Evolutionary conservation across 805 yeast species (phyloP), one percentile per base, ranked within the genome.

Genomic region (Lipomyces japonicus): DNA sequence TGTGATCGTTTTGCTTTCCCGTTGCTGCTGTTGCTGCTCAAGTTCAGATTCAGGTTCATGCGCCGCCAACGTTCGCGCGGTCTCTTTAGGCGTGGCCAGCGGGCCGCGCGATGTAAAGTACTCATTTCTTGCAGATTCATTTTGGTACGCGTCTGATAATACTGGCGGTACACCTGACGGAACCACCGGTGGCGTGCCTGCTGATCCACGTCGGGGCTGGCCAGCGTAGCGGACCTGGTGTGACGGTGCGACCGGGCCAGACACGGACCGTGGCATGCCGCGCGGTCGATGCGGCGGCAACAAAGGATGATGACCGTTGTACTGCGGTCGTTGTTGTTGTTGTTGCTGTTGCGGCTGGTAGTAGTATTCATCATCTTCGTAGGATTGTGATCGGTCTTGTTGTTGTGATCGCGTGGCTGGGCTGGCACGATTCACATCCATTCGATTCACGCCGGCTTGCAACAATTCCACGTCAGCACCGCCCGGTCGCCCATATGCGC

Each of bases 261-360:
- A 38, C 12, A 23, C 35, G 23, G 39, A 26, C 16, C 49, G 43
- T n/a, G 44, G 40, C 39, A 40, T 26, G 14, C 48, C 44, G n/a
- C 44, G 34, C 18, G 18, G 45, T 7, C 44, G 35, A 18, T 39
- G 48, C 6, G 32, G 53, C n/a, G 53, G 53, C 24, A 48, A 36
- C 3, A 23, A 18, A 36, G 36, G 9, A 42, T 43, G 48, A 42
- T 42, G 2, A 42, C 37, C 32, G 38, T 34, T 26, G 21, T 34
- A 12, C 7, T 19, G 28, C 37, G 35, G 50, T 12, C 39, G 50
- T 19, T 38, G 41, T 12, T 35, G 25, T 7, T 39, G 24, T 24
- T 41, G 30, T 16, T 23, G 45, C 16, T 34, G 21, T 14, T 6
- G 37, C 16, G 16, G 37, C n/a, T 14, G 37, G 43, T 48, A 48